phyloP scores from a whole-genome alignment of 108 stramenopile species.

The Poteriospumella lacustris region DNA sequence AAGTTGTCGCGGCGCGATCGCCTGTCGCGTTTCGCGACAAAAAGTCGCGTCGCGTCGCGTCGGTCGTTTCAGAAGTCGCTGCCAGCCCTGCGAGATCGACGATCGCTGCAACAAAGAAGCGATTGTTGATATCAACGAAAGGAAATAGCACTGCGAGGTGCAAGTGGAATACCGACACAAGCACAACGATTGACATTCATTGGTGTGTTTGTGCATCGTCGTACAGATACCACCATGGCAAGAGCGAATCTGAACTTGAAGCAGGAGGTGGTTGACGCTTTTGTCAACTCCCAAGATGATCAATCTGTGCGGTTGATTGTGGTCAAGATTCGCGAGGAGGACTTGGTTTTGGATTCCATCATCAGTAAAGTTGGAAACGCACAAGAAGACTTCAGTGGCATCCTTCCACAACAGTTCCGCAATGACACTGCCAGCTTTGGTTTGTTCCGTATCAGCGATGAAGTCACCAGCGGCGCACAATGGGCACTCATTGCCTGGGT shows the following conservation, averaged over 20 bases:
- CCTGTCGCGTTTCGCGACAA: too few species aligned
- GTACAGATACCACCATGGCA: too few species aligned
- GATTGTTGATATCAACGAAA: too few species aligned
- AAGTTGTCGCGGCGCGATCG: too few species aligned
- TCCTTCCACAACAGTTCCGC: neutral
- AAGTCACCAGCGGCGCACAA: neutral
- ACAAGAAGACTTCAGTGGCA: neutral
- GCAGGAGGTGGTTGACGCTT: neutral
- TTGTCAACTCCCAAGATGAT: neutral
- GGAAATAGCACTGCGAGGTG: too few species aligned
- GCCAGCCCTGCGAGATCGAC: too few species aligned
- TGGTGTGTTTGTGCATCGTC: too few species aligned
- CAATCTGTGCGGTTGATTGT: neutral
- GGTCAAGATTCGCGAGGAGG: neutral
- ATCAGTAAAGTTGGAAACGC: neutral
- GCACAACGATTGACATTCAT: too few species aligned
- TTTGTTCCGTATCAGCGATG: neutral
- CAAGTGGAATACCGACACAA: too few species aligned
- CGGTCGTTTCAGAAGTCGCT: too few species aligned
- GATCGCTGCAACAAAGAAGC: too few species aligned
- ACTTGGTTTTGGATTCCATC: neutral
- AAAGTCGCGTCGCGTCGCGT: too few species aligned
- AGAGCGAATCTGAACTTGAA: neutral
- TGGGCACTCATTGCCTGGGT: slow-evolving; percentile 16
- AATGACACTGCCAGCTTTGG: neutral